Conservation (phyloP, 2,329 filamentous ascomycete species). For the Verruconis gallopava region DNA sequence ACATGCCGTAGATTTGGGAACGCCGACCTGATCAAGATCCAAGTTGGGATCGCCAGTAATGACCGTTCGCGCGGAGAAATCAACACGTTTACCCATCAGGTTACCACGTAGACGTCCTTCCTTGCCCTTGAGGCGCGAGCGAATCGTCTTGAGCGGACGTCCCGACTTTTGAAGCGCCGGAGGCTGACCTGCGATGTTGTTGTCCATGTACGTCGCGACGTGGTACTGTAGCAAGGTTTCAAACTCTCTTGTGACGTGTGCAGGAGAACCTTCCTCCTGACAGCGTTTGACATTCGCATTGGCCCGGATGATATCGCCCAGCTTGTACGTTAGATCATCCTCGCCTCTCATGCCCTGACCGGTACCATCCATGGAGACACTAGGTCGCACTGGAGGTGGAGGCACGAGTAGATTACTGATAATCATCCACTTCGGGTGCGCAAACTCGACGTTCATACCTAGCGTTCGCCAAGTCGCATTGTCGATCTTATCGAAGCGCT, state of each 20-base stretch:
- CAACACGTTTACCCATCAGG: conserved; percentile 98
- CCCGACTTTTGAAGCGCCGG: conserved; percentile 95
- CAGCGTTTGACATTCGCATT: conserved; percentile 91
- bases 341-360: conserved; percentile 87
- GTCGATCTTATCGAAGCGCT: conserved; percentile 74
- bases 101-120: conserved; percentile 96
- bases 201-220: conserved; percentile 99
- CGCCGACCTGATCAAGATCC: conserved; percentile 92
- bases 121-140: conserved; percentile 95
- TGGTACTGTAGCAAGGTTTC: conserved; percentile 91
- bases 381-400: conserved; percentile 87
- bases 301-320: conserved; percentile 94
- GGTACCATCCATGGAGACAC: conserved; percentile 93
- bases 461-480: conserved; percentile 73
- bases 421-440: conserved; percentile 96
- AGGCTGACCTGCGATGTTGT: conserved; percentile 91
- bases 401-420: conserved; percentile 90
- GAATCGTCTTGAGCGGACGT: conserved; percentile 89
- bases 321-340: conserved; percentile 98
- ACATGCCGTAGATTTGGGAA: conserved; percentile 82
- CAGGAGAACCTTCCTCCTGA: conserved; percentile 79
- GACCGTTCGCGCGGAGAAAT: conserved; percentile 98
- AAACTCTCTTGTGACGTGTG: conserved; percentile 84
- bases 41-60: conserved; percentile 98
- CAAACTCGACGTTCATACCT: conserved; percentile 88